These are phyloP conservation scores for Agroathelia rolfsii DNA, from an alignment of 1,284 basidiomycete species.

Conservation along the genomic window DNA sequence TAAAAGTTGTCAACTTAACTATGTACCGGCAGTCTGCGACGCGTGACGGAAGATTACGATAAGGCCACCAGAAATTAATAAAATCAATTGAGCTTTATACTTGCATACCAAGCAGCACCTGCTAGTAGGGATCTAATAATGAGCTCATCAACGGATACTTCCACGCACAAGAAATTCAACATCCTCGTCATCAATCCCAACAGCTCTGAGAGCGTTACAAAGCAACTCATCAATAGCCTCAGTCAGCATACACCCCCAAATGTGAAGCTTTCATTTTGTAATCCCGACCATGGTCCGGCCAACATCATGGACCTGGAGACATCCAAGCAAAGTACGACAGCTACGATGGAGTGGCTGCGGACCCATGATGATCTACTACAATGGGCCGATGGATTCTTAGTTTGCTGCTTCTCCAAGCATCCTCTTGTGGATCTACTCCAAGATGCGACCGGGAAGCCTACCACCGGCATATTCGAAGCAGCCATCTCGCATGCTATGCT, in stretches of 20 bases:
- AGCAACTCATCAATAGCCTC: too few relatives aligned
- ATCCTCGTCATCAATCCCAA: slow-evolving; percentile 29
- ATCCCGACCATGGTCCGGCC: slow-evolving; percentile 19
- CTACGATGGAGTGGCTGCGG: too few relatives aligned
- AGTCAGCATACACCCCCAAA: too few relatives aligned
- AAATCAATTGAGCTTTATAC: too few relatives aligned
- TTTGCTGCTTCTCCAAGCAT: slow-evolving; percentile 30
- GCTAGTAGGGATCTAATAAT: too few relatives aligned
- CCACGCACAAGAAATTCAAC: too few relatives aligned
- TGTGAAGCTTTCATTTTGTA: slow-evolving; percentile 27
- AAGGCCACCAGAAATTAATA: too few relatives aligned
- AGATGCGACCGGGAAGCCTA: slow-evolving; percentile 22
- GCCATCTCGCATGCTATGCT: slow-evolving; percentile 23
- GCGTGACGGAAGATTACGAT: too few relatives aligned
- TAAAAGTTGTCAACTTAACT: too few relatives aligned
- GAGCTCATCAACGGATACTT: too few relatives aligned
- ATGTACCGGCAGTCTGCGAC: too few relatives aligned
- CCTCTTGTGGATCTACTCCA: slow-evolving; percentile 24
- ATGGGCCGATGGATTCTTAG: slow-evolving; percentile 25
- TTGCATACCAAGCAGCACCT: too few relatives aligned
- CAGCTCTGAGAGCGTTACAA: slow-evolving; percentile 24
- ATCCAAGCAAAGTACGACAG: neutral
- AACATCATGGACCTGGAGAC: slow-evolving; percentile 19
- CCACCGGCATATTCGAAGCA: slow-evolving; percentile 24
- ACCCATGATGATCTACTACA: slow-evolving; percentile 19